Conservation (phyloP, 2,329 filamentous ascomycete genomes). For the Fusarium beomiforme region DNA sequence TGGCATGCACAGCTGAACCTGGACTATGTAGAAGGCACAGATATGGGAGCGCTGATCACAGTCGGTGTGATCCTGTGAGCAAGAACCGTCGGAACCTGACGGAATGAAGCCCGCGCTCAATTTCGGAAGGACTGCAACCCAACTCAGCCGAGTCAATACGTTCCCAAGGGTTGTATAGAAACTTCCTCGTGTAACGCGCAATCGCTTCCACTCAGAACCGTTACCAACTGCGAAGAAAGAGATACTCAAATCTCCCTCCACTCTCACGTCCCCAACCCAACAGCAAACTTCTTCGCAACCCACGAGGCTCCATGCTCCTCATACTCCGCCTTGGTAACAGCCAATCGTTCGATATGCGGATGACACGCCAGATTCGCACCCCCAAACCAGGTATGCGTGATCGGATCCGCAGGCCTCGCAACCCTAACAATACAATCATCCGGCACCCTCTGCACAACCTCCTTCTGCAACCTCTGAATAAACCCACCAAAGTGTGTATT, state of each 20-base stretch:
- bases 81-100: background rate
- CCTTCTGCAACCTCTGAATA: constrained; percentile 78
- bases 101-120: background rate
- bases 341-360: constrained; percentile 70
- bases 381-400: constrained; percentile 86
- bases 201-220: too few relatives aligned
- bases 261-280: constrained; percentile 36
- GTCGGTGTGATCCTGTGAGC: background rate
- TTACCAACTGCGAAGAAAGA: too few relatives aligned
- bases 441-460: constrained; percentile 76
- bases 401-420: constrained; percentile 74
- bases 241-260: background rate
- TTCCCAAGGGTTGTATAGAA: too few relatives aligned
- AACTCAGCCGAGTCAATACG: too few relatives aligned
- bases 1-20: background rate
- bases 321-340: constrained; percentile 90
- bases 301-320: constrained; percentile 83
- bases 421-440: constrained; percentile 83
- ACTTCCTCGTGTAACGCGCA: too few relatives aligned
- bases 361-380: constrained; percentile 81
- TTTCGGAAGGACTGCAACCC: background rate
- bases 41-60: background rate
- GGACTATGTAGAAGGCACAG: background rate
- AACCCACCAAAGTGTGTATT: constrained; percentile 85
- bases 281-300: constrained; percentile 76